These are phyloP conservation scores for Boletus pseudopeckii DNA, from an alignment of 768 basidiomycete species.

Conservation along the genomic window DNA sequence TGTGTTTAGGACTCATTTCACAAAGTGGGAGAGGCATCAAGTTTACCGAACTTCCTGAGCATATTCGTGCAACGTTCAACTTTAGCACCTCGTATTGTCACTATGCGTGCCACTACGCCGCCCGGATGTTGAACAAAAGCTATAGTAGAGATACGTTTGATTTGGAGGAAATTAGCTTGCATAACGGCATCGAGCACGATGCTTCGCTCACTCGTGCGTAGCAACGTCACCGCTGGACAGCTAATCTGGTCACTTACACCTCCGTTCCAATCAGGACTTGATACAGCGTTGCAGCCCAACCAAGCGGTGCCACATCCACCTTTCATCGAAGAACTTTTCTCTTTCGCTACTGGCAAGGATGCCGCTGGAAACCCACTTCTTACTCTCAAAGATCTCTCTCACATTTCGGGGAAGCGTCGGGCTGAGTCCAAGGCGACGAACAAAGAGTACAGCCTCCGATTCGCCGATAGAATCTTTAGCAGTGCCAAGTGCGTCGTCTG, in stretches of 20 bases:
- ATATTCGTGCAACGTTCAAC: slow-evolving; percentile 58
- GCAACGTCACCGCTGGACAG: not conserved
- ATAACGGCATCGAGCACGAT: slow-evolving; percentile 18
- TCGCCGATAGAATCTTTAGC: slow-evolving; percentile 59
- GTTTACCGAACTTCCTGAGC: slow-evolving; percentile 42
- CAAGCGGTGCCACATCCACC: slow-evolving; percentile 50
- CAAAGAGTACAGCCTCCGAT: slow-evolving; percentile 47
- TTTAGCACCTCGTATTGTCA: slow-evolving; percentile 63
- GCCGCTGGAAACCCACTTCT: slow-evolving; percentile 44
- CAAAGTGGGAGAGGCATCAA: slow-evolving; percentile 66
- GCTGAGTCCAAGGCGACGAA: slow-evolving; percentile 52
- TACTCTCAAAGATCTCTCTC: slow-evolving; percentile 58
- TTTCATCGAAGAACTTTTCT: slow-evolving; percentile 54
- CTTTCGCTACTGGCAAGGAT: slow-evolving; percentile 56
- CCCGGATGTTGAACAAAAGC: slow-evolving; percentile 51
- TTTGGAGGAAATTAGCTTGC: slow-evolving; percentile 38
- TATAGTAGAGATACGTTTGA: slow-evolving; percentile 60
- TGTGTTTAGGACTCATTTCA: slow-evolving; percentile 38
- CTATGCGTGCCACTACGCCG: slow-evolving; percentile 59
- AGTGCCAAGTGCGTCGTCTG: slow-evolving; percentile 54
- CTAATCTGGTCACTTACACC: not conserved
- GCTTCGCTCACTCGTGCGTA: slow-evolving; percentile 29
- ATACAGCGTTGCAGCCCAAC: slow-evolving; percentile 43
- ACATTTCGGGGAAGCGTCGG: slow-evolving; percentile 56
- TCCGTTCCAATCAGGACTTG: slow-evolving; percentile 44